These are phyloP conservation scores for Serpula lacrymans DNA, from an alignment of 768 basidiomycete genomes.

Conservation along the genomic window DNA sequence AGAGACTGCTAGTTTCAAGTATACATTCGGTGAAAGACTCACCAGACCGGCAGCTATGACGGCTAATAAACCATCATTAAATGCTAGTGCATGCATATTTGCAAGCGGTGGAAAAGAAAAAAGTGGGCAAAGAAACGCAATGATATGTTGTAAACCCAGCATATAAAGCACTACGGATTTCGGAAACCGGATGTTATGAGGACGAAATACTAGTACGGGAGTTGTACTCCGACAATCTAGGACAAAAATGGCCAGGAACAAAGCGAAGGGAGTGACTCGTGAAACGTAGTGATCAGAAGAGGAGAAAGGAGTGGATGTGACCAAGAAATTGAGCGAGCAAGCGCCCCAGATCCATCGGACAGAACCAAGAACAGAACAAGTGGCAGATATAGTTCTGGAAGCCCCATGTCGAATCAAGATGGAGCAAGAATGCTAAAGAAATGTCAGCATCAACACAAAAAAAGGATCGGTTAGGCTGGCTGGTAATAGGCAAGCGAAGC, in stretches of 20 bases:
- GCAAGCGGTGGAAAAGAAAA: constrained; percentile 5
- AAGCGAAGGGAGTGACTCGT: constrained; percentile 19
- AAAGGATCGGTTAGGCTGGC: constrained; percentile 26
- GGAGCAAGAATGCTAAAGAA: constrained; percentile 18
- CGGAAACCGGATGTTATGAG: constrained; percentile 27
- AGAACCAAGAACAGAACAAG: constrained; percentile 10
- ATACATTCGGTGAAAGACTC: constrained; percentile 1
- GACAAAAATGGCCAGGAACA: constrained; percentile 19
- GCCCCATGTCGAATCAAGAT: constrained; percentile 18
- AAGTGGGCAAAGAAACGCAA: constrained; percentile 15
- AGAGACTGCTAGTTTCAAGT: too few relatives aligned
- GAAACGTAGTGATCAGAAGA: constrained; percentile 9
- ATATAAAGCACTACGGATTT: constrained; percentile 26
- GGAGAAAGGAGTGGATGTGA: background rate
- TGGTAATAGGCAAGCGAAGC: constrained; percentile 31
- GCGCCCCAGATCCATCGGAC: constrained; percentile 13
- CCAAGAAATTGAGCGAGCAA: constrained; percentile 18
- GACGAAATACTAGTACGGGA: too few relatives aligned
- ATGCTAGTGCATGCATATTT: constrained; percentile 16
- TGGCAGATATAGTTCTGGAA: constrained; percentile 17
- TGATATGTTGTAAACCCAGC: constrained; percentile 19
- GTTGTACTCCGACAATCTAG: constrained; percentile 37
- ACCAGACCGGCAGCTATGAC: constrained; percentile 21
- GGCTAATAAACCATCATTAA: constrained; percentile 18
- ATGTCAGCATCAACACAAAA: constrained; percentile 27